phyloP scores from a whole-genome alignment of 495 filamentous ascomycete species.

The Bathelium albidoporum region DNA sequence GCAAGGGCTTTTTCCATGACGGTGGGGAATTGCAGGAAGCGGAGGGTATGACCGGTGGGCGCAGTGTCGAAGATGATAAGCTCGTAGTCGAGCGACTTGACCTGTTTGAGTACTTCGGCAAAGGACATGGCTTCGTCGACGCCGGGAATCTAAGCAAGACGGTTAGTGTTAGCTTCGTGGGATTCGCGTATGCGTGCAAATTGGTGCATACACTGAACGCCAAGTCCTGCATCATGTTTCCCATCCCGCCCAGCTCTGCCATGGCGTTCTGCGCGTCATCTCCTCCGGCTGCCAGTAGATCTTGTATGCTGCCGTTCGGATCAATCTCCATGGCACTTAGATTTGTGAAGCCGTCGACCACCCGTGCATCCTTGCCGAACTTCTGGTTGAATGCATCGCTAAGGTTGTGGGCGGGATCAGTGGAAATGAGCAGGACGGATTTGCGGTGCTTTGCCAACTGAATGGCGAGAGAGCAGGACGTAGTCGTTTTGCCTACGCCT shows the following conservation, averaged over 20 bases:
- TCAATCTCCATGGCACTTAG: slow-evolving; percentile 99
- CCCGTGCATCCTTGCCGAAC: slow-evolving; percentile 94
- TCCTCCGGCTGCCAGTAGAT: slow-evolving; percentile 72
- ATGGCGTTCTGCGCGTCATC: slow-evolving; percentile 61
- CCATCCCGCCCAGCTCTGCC: slow-evolving; percentile 52
- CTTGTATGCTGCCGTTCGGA: slow-evolving; percentile 95
- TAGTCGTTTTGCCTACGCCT: slow-evolving; percentile 98
- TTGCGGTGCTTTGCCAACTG: slow-evolving; percentile 94
- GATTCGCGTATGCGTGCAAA: slow-evolving; percentile 5
- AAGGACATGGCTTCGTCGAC: slow-evolving; percentile 99
- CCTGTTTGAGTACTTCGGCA: slow-evolving; percentile 96
- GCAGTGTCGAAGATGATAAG: slow-evolving; percentile 98
- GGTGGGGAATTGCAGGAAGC: slow-evolving; percentile 96
- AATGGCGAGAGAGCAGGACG: slow-evolving; percentile 93
- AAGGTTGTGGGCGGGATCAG: slow-evolving; percentile 96
- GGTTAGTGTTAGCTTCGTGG: slow-evolving; percentile 13
- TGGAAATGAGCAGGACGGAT: slow-evolving; percentile 94
- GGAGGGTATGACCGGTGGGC: slow-evolving; percentile 96
- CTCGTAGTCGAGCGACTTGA: slow-evolving; percentile 98
- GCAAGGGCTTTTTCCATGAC: slow-evolving; percentile 96
- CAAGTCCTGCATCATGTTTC: slow-evolving; percentile 65
- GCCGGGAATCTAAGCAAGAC: slow-evolving; percentile 66
- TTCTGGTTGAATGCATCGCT: slow-evolving; percentile 98
- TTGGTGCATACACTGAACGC: slow-evolving; percentile 50
- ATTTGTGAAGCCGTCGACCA: slow-evolving; percentile 85